Conservation (phyloP, 306 rosid species). For the Mucuna pruriens region DNA sequence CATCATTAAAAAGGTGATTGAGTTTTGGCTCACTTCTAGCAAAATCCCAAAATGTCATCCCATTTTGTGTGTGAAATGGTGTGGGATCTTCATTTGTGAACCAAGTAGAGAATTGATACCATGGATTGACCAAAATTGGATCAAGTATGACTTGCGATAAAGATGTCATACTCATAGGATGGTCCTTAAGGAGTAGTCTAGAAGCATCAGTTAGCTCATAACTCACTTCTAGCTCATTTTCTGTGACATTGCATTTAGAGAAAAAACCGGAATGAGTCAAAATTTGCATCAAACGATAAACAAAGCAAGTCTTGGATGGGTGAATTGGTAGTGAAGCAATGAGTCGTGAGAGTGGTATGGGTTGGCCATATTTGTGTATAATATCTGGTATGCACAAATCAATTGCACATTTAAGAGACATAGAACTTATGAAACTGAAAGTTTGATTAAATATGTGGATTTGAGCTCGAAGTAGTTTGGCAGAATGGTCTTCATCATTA, state of each 20-base stretch:
- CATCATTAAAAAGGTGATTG: slow-evolving; percentile 46
- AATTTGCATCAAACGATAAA: slow-evolving; percentile 57
- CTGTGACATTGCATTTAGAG: not conserved
- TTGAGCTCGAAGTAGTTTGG: slow-evolving; percentile 44
- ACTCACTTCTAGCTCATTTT: slow-evolving; percentile 33
- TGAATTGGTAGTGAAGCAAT: slow-evolving; percentile 44
- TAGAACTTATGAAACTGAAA: slow-evolving; percentile 46
- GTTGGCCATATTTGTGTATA: slow-evolving; percentile 51
- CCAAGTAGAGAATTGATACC: slow-evolving; percentile 49
- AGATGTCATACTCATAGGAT: slow-evolving; percentile 35
- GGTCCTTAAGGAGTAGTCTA: slow-evolving; percentile 44
- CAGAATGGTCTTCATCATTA: not conserved
- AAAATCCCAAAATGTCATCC: slow-evolving; percentile 50
- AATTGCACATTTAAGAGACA: slow-evolving; percentile 60
- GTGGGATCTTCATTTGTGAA: slow-evolving; percentile 45
- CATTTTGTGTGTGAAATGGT: slow-evolving; percentile 49
- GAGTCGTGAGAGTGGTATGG: slow-evolving; percentile 57
- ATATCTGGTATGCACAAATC: slow-evolving; percentile 45
- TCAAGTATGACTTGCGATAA: slow-evolving; percentile 32
- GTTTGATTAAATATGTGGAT: slow-evolving; percentile 48
- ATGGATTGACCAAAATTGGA: slow-evolving; percentile 43
- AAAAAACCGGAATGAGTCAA: slow-evolving; percentile 57
- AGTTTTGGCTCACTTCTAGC: slow-evolving; percentile 19
- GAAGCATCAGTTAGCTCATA: slow-evolving; percentile 59
- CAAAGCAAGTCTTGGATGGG: slow-evolving; percentile 36